Base-by-base conservation (phyloP, 2,329 filamentous ascomycete genomes). In the Microthyrium microscopicum region DNA sequence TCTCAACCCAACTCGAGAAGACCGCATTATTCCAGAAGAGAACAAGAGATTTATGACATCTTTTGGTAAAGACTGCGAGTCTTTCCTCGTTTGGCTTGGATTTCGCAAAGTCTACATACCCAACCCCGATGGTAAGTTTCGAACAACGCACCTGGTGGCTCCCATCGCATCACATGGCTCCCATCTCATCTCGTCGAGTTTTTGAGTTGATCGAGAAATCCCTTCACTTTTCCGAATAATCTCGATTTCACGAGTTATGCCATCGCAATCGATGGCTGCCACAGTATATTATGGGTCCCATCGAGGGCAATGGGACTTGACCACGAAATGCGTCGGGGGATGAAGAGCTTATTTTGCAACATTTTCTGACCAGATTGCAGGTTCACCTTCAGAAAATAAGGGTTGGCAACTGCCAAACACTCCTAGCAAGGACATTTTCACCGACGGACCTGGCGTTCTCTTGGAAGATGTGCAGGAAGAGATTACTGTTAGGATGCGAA, bases 21-120 rank as follows among this genome's bases (percentile, higher is more conserved):
- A 59, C 21, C 62, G 63, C 41, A 51, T 58, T 28, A 73, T 79
- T 42, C 64, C 66, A 4, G 55, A 64, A 5, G 51, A 63, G 12
- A 79, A 80, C 45, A 73, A 74, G 46, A 66, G 68, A 36, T 80
- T 77, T 42, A 58, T 70, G 43, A 60, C 70, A 39, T 66, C 66
- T 2, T 76, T 78, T 48, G 73, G 70, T 7, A 54, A 63, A 26
- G 70, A 75, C 31, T 79, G 73, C 46, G 59, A 62, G 41, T 55
- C 60, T 8, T 47, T 80, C 19, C 54, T 80, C 13, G 55, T 63
- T 35, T 64, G 61, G 29, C 47, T 78, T 21, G 71, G 67, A 2
- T 80, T 79, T 28, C 40, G 45, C 12, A 44, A 51, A 12, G 55
- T 53, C n/a, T n/a, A n/a, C n/a, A n/a, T n/a, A n/a, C n/a, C n/a